Conservation (phyloP, 1,139 yeast genomes). For the Taphrina wiesneri region DNA sequence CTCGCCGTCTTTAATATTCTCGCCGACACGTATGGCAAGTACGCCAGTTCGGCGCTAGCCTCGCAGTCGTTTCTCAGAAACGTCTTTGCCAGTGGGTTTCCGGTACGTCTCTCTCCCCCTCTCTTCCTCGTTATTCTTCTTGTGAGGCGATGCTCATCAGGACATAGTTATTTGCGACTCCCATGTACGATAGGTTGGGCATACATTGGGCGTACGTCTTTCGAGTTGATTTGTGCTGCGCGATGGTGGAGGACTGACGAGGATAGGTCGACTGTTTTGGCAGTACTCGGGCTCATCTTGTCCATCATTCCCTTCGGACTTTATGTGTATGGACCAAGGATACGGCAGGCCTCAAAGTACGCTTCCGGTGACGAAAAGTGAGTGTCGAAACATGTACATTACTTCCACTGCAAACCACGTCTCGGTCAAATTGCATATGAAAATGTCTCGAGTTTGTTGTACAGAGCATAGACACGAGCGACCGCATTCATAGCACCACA, state of each 20-base stretch:
- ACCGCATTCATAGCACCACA: not conserved
- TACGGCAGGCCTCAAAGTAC: constrained; percentile 24
- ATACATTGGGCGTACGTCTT: constrained; percentile 28
- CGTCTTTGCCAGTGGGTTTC: constrained; percentile 69
- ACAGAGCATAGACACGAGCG: too few relatives aligned
- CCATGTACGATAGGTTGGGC: constrained; percentile 19
- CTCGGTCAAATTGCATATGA: too few relatives aligned
- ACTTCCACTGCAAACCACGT: too few relatives aligned
- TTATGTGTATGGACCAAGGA: constrained; percentile 22
- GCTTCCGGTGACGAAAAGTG: constrained; percentile 18
- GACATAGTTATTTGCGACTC: constrained; percentile 9
- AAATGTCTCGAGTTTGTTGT: too few relatives aligned
- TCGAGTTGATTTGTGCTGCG: not conserved
- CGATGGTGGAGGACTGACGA: not conserved
- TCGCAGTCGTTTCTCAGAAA: constrained; percentile 84
- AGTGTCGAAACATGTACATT: not conserved
- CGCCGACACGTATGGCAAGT: constrained; percentile 72
- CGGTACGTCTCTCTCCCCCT: constrained; percentile 46
- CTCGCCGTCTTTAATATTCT: constrained; percentile 51
- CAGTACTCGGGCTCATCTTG: constrained; percentile 2
- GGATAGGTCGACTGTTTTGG: constrained; percentile 9
- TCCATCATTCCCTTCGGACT: constrained; percentile 13
- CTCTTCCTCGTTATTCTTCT: not conserved
- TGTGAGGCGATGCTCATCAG: not conserved
- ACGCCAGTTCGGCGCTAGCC: constrained; percentile 89